phyloP scores from a whole-genome alignment of 2,329 filamentous ascomycete genomes.

The Xylaria sp. region DNA sequence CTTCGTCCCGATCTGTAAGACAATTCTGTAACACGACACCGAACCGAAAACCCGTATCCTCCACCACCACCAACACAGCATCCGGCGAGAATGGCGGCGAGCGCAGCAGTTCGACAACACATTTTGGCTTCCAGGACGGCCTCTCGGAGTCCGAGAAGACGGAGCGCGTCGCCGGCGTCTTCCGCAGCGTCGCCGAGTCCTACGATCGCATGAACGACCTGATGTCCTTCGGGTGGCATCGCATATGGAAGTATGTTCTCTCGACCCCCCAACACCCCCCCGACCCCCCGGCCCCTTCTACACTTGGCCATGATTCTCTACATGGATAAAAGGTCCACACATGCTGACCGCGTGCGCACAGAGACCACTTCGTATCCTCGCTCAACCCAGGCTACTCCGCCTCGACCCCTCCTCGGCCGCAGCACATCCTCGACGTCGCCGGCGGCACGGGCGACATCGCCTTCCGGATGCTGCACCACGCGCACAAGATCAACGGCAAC shows the following conservation, averaged over 20 bases:
- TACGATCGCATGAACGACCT: slow-evolving; percentile 99
- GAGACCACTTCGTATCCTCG: slow-evolving; percentile 88
- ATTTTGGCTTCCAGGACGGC: slow-evolving; percentile 84
- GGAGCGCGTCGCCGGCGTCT: slow-evolving; percentile 76
- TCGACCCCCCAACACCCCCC: neutral
- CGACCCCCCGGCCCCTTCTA: slow-evolving; percentile 3
- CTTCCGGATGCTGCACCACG: slow-evolving; percentile 91
- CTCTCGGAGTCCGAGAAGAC: slow-evolving; percentile 79
- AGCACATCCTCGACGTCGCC: slow-evolving; percentile 90
- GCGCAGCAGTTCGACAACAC: slow-evolving; percentile 66
- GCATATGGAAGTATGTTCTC: slow-evolving; percentile 78
- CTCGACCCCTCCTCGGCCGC: slow-evolving; percentile 48
- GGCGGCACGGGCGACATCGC: slow-evolving; percentile 98
- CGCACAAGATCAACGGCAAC: slow-evolving; percentile 79
- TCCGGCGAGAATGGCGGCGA: slow-evolving; percentile 24
- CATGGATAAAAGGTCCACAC: no score
- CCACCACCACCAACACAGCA: slow-evolving; percentile 21
- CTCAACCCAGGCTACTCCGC: slow-evolving; percentile 76
- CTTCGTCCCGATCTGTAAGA: slow-evolving; percentile 14
- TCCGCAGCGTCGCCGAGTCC: slow-evolving; percentile 89
- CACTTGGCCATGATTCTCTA: neutral
- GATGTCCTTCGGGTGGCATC: slow-evolving; percentile 97
- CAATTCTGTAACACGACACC: slow-evolving; percentile 30
- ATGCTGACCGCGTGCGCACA: slow-evolving; percentile 33
- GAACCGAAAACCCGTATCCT: slow-evolving; percentile 20